Evolutionary conservation across 2,329 filamentous ascomycete genomes (phyloP), one percentile per base, ranked within the genome.

Genomic region (Botrytis galanthina): DNA sequence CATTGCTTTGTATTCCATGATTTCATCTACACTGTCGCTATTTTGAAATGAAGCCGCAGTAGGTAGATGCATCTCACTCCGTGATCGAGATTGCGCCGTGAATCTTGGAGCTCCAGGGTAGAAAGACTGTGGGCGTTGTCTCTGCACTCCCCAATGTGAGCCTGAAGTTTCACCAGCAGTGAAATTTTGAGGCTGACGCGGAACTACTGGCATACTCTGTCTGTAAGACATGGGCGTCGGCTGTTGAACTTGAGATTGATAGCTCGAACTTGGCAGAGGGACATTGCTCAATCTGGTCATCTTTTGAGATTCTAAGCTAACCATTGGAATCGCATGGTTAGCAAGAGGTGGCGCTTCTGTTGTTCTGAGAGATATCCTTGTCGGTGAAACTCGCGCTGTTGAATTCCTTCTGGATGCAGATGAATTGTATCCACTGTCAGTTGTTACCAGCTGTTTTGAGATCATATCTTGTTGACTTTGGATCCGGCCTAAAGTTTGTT

Each of bases 391-490:
- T 42, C 44, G 42, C 26, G 75, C 74, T 4, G 61, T 63, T 22
- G 70, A 32, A 37, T 78, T 74, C n/a, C 68, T 78, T 63, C 77
- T 79, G 20, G 89, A 90, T 7, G 87, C 82, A 77, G 86, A 89
- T 12, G 88, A 90, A 77, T 87, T 87, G 77, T 90, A 91, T 26
- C 88, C 88, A 39, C 88, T 90, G 77, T 90, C 88, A 57, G 87
- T 85, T 75, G 89, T 89, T 46, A 85, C 84, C n/a, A 88, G 81
- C 8, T 85, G 80, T 72, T 84, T 85, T 20, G 74, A 71, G 26
- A 61, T 37, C 20, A 70, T 26, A 29, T 78, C 77, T 26, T 64
- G 37, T 9, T 75, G 68, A 20, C 74, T 72, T 63, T 74, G 73
- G 7, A 70, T 35, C 29, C 51, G 42, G 35, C 35, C 42, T 18